phyloP scores from a whole-genome alignment of 768 basidiomycete genomes.

The Lactifluus subvellereus region DNA sequence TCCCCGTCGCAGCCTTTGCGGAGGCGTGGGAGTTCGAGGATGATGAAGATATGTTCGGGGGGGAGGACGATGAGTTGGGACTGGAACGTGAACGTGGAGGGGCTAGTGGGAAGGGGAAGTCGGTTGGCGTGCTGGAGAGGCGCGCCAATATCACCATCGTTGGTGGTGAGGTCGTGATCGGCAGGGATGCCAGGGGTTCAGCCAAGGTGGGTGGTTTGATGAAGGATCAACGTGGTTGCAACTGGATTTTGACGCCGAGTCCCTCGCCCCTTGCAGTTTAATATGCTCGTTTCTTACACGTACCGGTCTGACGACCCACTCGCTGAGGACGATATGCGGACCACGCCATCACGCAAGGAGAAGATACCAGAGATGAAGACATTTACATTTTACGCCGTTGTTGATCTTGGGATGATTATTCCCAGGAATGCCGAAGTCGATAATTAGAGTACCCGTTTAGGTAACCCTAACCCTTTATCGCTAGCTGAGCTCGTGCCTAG shows the following conservation, averaged over 20 bases:
- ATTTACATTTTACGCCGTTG: constrained; percentile 83
- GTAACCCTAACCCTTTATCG: constrained; percentile 14
- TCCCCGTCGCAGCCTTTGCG: constrained; percentile 84
- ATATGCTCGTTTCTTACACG: constrained; percentile 90
- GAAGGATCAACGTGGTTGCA: not conserved
- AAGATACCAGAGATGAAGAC: constrained; percentile 73
- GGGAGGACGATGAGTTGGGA: constrained; percentile 38
- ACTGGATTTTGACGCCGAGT: not conserved
- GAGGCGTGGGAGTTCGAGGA: constrained; percentile 99
- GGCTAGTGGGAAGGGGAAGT: constrained; percentile 44
- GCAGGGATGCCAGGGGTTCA: constrained; percentile 68
- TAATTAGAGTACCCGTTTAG: not conserved
- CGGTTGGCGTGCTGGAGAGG: constrained; percentile 80
- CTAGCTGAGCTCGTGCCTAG: not conserved
- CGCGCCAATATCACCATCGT: constrained; percentile 86
- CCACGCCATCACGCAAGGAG: constrained; percentile 36
- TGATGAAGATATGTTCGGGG: constrained; percentile 77
- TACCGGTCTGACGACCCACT: constrained; percentile 87
- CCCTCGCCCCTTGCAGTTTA: constrained; percentile 56
- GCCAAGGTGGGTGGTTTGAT: constrained; percentile 57
- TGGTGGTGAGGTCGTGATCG: constrained; percentile 82
- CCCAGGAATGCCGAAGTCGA: constrained; percentile 34
- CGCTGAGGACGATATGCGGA: constrained; percentile 47
- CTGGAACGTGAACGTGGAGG: constrained; percentile 42
- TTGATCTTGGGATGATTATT: constrained; percentile 70